Evolutionary conservation across 768 basidiomycete species (phyloP).

Genomic region (Leccinum ochraceum): DNA sequence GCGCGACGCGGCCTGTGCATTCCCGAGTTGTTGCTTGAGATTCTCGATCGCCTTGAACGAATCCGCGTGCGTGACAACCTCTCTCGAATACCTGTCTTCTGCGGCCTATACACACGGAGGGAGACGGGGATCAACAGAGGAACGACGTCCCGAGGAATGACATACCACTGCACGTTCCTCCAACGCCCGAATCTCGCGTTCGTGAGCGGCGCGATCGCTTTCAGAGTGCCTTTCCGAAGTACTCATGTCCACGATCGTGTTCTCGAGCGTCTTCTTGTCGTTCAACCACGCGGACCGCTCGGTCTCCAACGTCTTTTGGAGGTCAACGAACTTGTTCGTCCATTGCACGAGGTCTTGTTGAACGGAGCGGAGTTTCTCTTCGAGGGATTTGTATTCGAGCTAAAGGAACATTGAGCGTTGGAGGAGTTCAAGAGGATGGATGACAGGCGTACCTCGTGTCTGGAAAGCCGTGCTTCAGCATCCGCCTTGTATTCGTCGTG

Average conservation of each 20-base stretch:
- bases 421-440: not conserved
- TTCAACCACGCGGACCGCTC: constrained; percentile 71
- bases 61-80: constrained; percentile 85
- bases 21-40: constrained; percentile 62
- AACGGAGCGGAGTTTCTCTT: constrained; percentile 57
- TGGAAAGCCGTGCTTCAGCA: constrained; percentile 66
- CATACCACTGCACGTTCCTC: constrained; percentile 70
- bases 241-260: constrained; percentile 78
- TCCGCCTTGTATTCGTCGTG: constrained; percentile 80
- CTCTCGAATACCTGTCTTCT: constrained; percentile 78
- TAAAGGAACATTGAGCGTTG: constrained; percentile 28
- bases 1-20: constrained; percentile 52
- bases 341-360: constrained; percentile 56
- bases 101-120: constrained; percentile 47
- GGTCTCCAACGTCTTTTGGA: constrained; percentile 64
- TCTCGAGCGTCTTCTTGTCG: constrained; percentile 83
- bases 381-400: constrained; percentile 64
- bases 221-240: constrained; percentile 70
- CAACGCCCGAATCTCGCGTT: constrained; percentile 63
- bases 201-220: constrained; percentile 61
- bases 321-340: constrained; percentile 51
- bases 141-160: not conserved
- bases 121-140: not conserved
- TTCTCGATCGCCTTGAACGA: constrained; percentile 70
- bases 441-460: constrained; percentile 56